These are phyloP conservation scores for Pisolithus tinctorius DNA, from an alignment of 768 basidiomycete species.

Conservation along the genomic window DNA sequence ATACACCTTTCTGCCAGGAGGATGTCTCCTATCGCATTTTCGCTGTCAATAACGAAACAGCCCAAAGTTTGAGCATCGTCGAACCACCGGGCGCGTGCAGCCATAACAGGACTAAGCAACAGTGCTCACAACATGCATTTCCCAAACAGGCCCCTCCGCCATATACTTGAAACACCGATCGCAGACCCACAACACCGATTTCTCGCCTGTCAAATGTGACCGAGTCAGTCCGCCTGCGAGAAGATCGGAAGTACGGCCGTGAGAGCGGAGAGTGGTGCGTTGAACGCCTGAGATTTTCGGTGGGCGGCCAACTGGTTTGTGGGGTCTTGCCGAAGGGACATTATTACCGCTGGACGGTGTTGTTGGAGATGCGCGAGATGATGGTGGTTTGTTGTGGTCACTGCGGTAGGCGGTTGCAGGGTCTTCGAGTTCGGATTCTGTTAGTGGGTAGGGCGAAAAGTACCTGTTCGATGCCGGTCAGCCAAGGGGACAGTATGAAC, in stretches of 20 bases:
- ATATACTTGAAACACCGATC: conserved; percentile 98
- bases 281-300: conserved; percentile 45
- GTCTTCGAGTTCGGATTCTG: conserved; percentile 61
- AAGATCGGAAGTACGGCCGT: conserved; percentile 70
- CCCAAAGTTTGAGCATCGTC: neutral
- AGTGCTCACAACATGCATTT: conserved; percentile 53
- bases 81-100: conserved; percentile 6
- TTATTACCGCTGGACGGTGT: no score
- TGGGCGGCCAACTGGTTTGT: conserved; percentile 12
- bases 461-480: conserved; percentile 48
- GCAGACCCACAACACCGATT: conserved; percentile 71
- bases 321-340: neutral
- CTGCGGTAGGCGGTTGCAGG: conserved; percentile 17
- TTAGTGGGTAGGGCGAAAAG: conserved; percentile 85
- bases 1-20: conserved; percentile 89
- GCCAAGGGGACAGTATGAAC: neutral
- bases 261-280: conserved; percentile 48
- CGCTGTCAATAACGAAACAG: conserved; percentile 36
- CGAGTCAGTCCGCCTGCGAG: conserved; percentile 57
- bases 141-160: conserved; percentile 66
- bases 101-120: conserved; percentile 4
- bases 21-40: conserved; percentile 59
- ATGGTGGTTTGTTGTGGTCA: neutral
- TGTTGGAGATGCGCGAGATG: neutral
- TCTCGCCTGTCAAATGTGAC: conserved; percentile 38